These are phyloP conservation scores for Candida tetrigidarum DNA, from an alignment of 1,139 yeast genomes.

Conservation along the genomic window DNA sequence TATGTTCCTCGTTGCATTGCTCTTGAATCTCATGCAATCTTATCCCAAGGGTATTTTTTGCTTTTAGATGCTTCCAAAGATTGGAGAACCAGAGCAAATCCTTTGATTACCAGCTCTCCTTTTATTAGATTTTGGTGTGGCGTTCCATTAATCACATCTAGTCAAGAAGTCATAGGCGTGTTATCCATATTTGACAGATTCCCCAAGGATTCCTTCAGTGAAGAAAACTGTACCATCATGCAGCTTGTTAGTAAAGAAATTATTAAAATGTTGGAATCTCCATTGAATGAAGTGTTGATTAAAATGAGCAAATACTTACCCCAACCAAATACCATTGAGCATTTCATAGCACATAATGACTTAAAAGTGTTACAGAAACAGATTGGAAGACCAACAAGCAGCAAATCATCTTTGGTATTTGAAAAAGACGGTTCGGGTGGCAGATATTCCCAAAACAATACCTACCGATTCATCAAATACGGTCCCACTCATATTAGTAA, in stretches of 20 bases:
- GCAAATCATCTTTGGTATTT: constrained; percentile 38
- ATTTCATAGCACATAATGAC: constrained; percentile 16
- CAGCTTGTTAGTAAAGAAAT: constrained; percentile 44
- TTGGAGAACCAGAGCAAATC: constrained; percentile 67
- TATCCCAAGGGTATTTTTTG: constrained; percentile 58
- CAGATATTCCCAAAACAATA: constrained; percentile 53
- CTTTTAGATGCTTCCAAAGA: constrained; percentile 63
- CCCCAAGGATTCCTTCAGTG: constrained; percentile 42
- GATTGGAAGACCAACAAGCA: constrained; percentile 60
- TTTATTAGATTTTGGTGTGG: constrained; percentile 64
- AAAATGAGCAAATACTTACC: constrained; percentile 8
- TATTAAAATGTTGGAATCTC: constrained; percentile 44
- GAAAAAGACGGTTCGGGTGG: constrained; percentile 68
- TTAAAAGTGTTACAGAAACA: constrained; percentile 28
- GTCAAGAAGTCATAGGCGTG: constrained; percentile 54
- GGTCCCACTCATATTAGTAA: constrained; percentile 6
- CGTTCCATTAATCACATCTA: constrained; percentile 51
- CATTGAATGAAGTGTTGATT: constrained; percentile 24
- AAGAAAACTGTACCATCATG: constrained; percentile 37
- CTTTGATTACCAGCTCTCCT: constrained; percentile 66
- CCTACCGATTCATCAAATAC: constrained; percentile 41
- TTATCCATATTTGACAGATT: constrained; percentile 62
- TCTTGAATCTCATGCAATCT: constrained; percentile 67
- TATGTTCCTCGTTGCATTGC: constrained; percentile 60
- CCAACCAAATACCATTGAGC: constrained; percentile 21